Evolutionary conservation across 768 basidiomycete species (phyloP).

Genomic region (Kwoniella shandongensis): DNA sequence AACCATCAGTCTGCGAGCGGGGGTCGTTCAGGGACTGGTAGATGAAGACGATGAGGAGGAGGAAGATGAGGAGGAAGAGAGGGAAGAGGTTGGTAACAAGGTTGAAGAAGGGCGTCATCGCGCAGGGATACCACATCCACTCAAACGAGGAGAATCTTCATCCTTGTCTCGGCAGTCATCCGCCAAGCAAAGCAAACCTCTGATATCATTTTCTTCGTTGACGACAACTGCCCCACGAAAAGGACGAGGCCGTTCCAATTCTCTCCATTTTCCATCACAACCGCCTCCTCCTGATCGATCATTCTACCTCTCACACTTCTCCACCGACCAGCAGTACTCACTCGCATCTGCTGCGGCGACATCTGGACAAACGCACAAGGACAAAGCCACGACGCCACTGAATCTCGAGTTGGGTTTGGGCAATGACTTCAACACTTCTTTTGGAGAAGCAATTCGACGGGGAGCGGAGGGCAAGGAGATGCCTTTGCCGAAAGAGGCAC

Average conservation of each 20-base stretch:
- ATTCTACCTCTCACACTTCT: constrained; percentile 49
- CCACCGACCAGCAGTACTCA: constrained; percentile 48
- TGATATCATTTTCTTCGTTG: too few species aligned
- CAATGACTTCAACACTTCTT: constrained; percentile 48
- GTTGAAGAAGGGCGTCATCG: too few species aligned
- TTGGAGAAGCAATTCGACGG: constrained; percentile 45
- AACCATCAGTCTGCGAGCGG: constrained; percentile 36
- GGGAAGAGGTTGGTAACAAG: too few species aligned
- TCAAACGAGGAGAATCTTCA: too few species aligned
- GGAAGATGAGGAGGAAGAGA: constrained; percentile 7
- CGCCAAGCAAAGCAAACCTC: too few species aligned
- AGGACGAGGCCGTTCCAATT: constrained; percentile 24
- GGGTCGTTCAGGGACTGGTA: constrained; percentile 27
- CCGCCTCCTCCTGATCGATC: constrained; percentile 14
- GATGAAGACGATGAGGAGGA: constrained; percentile 35
- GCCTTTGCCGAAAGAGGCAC: constrained; percentile 43
- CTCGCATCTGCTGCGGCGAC: constrained; percentile 20
- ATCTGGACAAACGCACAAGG: background rate
- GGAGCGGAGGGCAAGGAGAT: constrained; percentile 44
- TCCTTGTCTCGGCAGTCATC: too few species aligned
- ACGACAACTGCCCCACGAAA: too few species aligned
- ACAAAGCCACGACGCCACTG: constrained; percentile 3
- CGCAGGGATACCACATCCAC: too few species aligned
- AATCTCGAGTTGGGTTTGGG: constrained; percentile 51
- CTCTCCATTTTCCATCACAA: constrained; percentile 27